These are phyloP conservation scores for Ophiostoma sp. DNA, from an alignment of 2,329 filamentous ascomycete genomes.

Conservation along the genomic window DNA sequence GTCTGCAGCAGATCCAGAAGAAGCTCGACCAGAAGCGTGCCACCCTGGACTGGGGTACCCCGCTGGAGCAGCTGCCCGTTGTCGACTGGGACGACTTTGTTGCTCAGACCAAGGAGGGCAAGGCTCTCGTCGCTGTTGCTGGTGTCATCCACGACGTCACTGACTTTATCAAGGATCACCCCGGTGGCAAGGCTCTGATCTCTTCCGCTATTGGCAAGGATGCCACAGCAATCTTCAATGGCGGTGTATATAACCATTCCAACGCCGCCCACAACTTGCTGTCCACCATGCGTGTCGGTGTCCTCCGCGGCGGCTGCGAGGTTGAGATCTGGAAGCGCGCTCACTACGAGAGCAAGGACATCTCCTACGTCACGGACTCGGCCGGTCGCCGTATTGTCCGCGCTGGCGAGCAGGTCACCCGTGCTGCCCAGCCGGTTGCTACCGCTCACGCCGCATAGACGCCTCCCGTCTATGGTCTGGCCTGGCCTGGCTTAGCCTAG, in stretches of 20 bases:
- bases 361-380: conserved; percentile 76
- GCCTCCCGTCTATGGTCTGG: not conserved
- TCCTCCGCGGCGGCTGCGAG: conserved; percentile 82
- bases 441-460: conserved; percentile 78
- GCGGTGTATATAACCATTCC: conserved; percentile 85
- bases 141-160: conserved; percentile 84
- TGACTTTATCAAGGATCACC: conserved; percentile 84
- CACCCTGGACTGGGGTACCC: conserved; percentile 81
- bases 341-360: conserved; percentile 80
- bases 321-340: conserved; percentile 92
- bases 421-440: conserved; percentile 74
- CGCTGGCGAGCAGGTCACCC: conserved; percentile 82
- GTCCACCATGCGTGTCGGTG: conserved; percentile 83
- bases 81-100: conserved; percentile 86
- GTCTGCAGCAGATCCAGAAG: conserved; percentile 86
- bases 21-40: conserved; percentile 86
- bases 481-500: not conserved
- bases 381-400: conserved; percentile 80
- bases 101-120: conserved; percentile 73
- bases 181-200: conserved; percentile 88
- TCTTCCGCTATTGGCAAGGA: conserved; percentile 81
- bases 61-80: conserved; percentile 81
- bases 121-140: conserved; percentile 73
- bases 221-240: conserved; percentile 87
- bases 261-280: conserved; percentile 88